phyloP scores from a whole-genome alignment of 2,329 filamentous ascomycete genomes.

The Emmonsiellopsis sp. region DNA sequence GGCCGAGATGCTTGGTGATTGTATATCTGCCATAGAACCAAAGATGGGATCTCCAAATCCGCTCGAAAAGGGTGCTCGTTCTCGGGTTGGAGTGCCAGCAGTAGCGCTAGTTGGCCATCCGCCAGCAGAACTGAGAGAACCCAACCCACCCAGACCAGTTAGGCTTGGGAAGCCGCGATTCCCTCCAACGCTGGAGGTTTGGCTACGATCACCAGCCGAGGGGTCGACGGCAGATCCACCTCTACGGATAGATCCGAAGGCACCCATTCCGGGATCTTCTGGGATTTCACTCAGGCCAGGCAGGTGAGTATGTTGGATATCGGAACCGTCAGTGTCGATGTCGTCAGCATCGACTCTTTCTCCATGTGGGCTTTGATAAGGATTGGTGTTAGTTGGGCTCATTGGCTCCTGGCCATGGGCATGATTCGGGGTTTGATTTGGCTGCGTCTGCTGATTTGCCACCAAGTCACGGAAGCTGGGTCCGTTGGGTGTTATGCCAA shows the following conservation, averaged over 20 bases:
- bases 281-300: constrained; percentile 46
- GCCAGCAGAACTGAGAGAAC: constrained; percentile 43
- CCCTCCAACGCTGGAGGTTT: constrained; percentile 73
- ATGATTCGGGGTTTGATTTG: constrained; percentile 46
- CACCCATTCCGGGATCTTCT: constrained; percentile 39
- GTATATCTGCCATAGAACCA: constrained; percentile 65
- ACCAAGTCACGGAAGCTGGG: constrained; percentile 50
- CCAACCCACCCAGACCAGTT: constrained; percentile 42
- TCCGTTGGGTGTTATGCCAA: constrained; percentile 52
- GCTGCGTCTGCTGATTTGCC: constrained; percentile 48
- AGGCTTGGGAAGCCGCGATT: constrained; percentile 59
- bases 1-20: constrained; percentile 38
- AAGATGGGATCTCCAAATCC: constrained; percentile 58
- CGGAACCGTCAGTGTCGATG: constrained; percentile 48
- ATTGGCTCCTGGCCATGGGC: constrained; percentile 56
- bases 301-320: constrained; percentile 43
- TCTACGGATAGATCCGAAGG: constrained; percentile 47
- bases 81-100: constrained; percentile 63
- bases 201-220: constrained; percentile 78
- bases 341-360: constrained; percentile 59
- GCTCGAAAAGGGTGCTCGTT: constrained; percentile 42
- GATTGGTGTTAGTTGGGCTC: constrained; percentile 92
- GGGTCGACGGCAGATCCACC: constrained; percentile 48
- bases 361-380: constrained; percentile 82
- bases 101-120: constrained; percentile 52